Base-by-base conservation (phyloP, 2,329 filamentous ascomycete species). In the Chaetothyriales sp. region DNA sequence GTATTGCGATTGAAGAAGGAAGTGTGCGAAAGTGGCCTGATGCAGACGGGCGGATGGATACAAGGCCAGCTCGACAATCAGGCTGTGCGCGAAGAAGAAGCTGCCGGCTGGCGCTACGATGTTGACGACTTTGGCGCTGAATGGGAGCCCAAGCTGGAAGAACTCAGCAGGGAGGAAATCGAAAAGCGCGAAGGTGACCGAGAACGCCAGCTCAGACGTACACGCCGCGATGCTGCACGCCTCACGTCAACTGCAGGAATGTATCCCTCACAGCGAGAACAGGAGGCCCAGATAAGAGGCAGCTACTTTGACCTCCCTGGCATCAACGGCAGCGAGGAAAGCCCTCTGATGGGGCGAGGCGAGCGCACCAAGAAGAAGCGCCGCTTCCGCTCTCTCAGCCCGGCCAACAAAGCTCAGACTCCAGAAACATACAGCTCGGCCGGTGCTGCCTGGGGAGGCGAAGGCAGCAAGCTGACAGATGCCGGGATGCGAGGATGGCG, bases 301-400 rank as follows among this genome's bases (percentile, higher is more conserved):
- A 78, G 79, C 49, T 81, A 79, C 63, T 81, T 80, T 59, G 76
- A 77, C 54, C 70, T 76, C 50, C 70, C 66, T 43, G 74, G 72
- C 55, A 65, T 62, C 20, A 32, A 19, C 5, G 53, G 46, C 44
- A 58, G 56, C 15, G 64, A 71, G 43, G 79, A 95, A 62, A 87
- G 93, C 63, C 78, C 86, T 3, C 46, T 53, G 39, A 89, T 95
- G 81, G 90, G 90, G 19, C 77, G 90, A 50, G 90, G 90, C 20
- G 90, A 95, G 68, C 74, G 90, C 45, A 92, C 84, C 60, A 96
- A 95, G 76, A 94, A 94, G 75, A 95, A 95, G 78, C 78, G 86
- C 57, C 78, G 89, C 22, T 94, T 95, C 71, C 79, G 89, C 59
- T 94, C 88, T 66, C 67, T 95, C 55, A 93, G 87, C 62, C 90